These are phyloP conservation scores for Hypericum androsaemum DNA, from an alignment of 345 rosid species.

Conservation along the genomic window DNA sequence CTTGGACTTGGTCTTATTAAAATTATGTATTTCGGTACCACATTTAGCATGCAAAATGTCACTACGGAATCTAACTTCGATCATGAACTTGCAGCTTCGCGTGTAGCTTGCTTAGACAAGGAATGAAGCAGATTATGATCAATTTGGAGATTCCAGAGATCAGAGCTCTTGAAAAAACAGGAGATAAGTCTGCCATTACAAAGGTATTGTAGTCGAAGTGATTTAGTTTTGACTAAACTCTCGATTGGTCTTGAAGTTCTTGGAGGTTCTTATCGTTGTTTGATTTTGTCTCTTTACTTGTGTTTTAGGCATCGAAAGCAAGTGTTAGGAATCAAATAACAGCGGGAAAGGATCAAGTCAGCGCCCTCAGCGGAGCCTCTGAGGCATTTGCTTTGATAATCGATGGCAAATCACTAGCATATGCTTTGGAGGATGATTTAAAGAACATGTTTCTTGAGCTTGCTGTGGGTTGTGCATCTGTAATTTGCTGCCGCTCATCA, in stretches of 20 bases:
- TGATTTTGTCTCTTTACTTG: background rate
- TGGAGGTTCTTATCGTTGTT: background rate
- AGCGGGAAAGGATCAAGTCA: constrained; percentile 42
- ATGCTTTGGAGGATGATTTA: constrained; percentile 67
- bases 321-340: constrained; percentile 51
- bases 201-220: constrained; percentile 17
- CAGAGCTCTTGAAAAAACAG: constrained; percentile 61
- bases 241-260: too few relatives aligned
- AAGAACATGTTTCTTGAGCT: constrained; percentile 72
- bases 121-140: constrained; percentile 80
- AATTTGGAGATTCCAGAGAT: constrained; percentile 62
- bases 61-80: background rate
- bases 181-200: constrained; percentile 50
- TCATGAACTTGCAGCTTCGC: constrained; percentile 56
- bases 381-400: constrained; percentile 83
- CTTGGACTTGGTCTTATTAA: too few relatives aligned
- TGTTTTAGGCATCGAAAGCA: constrained; percentile 50
- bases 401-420: constrained; percentile 74
- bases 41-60: too few relatives aligned
- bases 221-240: too few relatives aligned
- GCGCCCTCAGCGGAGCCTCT: constrained; percentile 33
- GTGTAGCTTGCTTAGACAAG: constrained; percentile 92
- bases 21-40: too few relatives aligned
- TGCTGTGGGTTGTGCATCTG: constrained; percentile 82
- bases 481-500: constrained; percentile 93